phyloP scores from a whole-genome alignment of 139 green algal species.

The Parachlorella kessleri region DNA sequence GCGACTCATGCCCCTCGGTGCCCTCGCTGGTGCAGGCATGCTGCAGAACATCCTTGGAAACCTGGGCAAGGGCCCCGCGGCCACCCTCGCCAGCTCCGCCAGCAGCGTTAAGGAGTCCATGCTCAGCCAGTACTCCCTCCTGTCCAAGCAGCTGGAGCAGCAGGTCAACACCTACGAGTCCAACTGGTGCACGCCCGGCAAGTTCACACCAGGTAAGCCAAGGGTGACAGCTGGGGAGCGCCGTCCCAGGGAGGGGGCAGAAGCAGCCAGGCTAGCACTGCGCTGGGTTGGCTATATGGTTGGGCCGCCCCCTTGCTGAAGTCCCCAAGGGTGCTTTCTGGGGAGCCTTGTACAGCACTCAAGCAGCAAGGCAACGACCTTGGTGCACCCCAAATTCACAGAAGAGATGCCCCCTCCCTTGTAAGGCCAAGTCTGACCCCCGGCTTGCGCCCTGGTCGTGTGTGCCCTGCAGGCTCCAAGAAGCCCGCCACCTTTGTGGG shows the following conservation, averaged over 20 bases:
- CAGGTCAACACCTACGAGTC: not conserved
- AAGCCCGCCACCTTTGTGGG: slow-evolving; percentile 28
- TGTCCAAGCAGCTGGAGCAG: not conserved
- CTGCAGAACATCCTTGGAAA: not conserved
- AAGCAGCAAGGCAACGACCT: no score
- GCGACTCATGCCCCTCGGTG: not conserved
- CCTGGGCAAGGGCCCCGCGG: not conserved
- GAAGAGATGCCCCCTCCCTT: not conserved
- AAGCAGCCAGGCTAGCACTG: no score
- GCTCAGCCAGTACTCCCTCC: not conserved
- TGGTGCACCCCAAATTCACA: not conserved
- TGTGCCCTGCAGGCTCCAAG: slow-evolving; percentile 9
- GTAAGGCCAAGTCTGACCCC: not conserved
- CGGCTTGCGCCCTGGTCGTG: not conserved
- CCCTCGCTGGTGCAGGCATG: no score
- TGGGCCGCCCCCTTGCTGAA: not conserved
- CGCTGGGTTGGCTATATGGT: no score
- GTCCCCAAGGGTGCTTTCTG: not conserved
- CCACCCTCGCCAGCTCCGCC: not conserved
- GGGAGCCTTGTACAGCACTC: not conserved
- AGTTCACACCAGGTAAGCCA: not conserved
- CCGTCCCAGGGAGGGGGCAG: no score
- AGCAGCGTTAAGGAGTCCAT: not conserved
- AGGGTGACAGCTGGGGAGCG: no score
- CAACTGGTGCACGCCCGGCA: not conserved